Percentiles rank a stretch among this genome's conserved stretches.
phyloP scores from a whole-genome alignment of 495 filamentous ascomycete species.

The Thozetella sp. region DNA sequence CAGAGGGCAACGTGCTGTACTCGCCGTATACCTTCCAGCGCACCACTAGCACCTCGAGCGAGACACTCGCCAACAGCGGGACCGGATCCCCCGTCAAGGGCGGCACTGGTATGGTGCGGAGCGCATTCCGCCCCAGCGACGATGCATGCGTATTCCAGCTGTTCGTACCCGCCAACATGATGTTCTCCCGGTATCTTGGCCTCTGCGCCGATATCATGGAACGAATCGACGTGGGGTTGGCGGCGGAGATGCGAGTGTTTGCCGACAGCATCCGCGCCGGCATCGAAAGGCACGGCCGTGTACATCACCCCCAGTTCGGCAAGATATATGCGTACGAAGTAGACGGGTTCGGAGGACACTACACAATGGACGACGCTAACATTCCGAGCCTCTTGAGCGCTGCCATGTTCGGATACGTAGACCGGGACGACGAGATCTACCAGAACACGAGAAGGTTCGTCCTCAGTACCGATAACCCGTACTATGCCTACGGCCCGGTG shows the following conservation, averaged over 20 bases:
- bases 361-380: slow-evolving; percentile 71
- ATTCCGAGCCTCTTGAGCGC: slow-evolving; percentile 59
- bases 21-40: slow-evolving; percentile 60
- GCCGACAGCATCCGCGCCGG: slow-evolving; percentile 44
- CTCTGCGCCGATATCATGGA: slow-evolving; percentile 55
- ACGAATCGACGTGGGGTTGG: slow-evolving; percentile 42
- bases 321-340: slow-evolving; percentile 63
- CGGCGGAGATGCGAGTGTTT: slow-evolving; percentile 47
- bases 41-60: slow-evolving; percentile 46
- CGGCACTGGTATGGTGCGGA: slow-evolving; percentile 60
- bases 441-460: slow-evolving; percentile 55
- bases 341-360: slow-evolving; percentile 58
- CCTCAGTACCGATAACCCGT: slow-evolving; percentile 58
- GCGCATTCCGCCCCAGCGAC: slow-evolving; percentile 64
- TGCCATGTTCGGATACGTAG: slow-evolving; percentile 55
- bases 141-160: slow-evolving; percentile 62
- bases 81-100: slow-evolving; percentile 56
- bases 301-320: slow-evolving; percentile 36
- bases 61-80: slow-evolving; percentile 58
- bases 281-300: slow-evolving; percentile 51
- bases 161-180: slow-evolving; percentile 65
- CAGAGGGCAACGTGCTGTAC: slow-evolving; percentile 51
- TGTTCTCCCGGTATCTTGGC: slow-evolving; percentile 61
- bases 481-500: slow-evolving; percentile 59
- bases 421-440: slow-evolving; percentile 48